Evolutionary conservation across 306 rosid genomes (phyloP), one percentile per base, ranked within the genome.

Genomic region (Inga laurina): DNA sequence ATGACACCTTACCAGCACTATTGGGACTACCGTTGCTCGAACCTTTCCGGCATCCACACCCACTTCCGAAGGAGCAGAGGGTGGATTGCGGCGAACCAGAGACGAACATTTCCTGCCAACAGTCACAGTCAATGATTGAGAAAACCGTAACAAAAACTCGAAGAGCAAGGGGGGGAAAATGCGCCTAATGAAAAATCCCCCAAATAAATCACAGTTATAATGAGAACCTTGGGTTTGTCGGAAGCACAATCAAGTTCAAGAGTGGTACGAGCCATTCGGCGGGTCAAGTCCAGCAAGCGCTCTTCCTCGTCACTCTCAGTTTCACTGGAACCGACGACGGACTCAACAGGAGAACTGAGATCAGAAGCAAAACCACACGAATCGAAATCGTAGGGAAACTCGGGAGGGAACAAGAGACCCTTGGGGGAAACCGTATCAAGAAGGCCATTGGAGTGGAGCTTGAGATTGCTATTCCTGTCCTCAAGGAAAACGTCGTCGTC

Each of bases 221-320:
- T 22, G 12, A 0, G 11, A 82, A 90, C 98, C 90, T 89, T 88
- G 10, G 87, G 44, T 43, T 82, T 83, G 4, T 73, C 77, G 3
- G 75, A 43, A 16, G 64, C 61, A 65, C 54, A 65, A 69, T 76
- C 87, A n/a, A 77, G 77, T 10, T 78, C 83, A 5, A 94, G 87
- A 5, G 90, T 39, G 0, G 94, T 87, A 43, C 68, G 91, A 59
- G 94, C 86, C 84, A 91, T 56, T 8, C 51, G 93, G 39, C 84
- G 92, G n/a, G 95, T 85, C 61, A 95, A 88, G 5, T 90, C 94
- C 10, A 91, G 83, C n/a, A 93, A 56, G 67, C 80, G 90, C 0
- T 94, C 99, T 2, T 93, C 98, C 71, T 85, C 97, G 19, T 90
- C 96, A 46, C 97, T 93, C 88, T 93, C 97, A 0, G 98, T 90